Evolutionary conservation across 129 eudicot genomes (phyloP).

Genomic region (Centrapalus pauciflorus): DNA sequence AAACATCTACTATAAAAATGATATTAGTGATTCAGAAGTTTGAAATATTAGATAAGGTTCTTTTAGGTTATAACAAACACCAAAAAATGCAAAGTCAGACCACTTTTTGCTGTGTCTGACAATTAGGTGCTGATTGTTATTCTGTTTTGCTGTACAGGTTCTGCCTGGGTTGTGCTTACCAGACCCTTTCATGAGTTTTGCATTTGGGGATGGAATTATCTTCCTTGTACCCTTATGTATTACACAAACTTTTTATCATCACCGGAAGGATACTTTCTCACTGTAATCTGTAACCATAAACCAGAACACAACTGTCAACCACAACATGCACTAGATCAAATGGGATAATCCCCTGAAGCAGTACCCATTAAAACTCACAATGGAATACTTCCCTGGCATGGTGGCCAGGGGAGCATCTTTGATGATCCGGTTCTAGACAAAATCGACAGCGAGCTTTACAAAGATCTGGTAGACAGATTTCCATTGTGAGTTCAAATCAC

Average conservation of each 20-base stretch:
- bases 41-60: too few species aligned
- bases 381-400: slow-evolving; percentile 45
- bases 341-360: slow-evolving; percentile 71
- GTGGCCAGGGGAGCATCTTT: slow-evolving; percentile 59
- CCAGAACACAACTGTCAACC: slow-evolving; percentile 74
- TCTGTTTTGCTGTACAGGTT: too few species aligned
- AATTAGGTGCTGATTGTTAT: too few species aligned
- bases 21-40: too few species aligned
- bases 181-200: slow-evolving; percentile 65
- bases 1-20: too few species aligned
- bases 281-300: slow-evolving; percentile 62
- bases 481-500: slow-evolving; percentile 53
- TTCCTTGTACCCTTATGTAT: slow-evolving; percentile 75
- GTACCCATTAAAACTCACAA: slow-evolving; percentile 41
- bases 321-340: slow-evolving; percentile 50
- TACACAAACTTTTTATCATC: slow-evolving; percentile 63
- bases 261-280: slow-evolving; percentile 64
- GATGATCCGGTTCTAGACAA: slow-evolving; percentile 49
- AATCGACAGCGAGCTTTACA: slow-evolving; percentile 42
- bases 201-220: slow-evolving; percentile 76
- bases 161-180: slow-evolving; percentile 61
- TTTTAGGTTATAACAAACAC: too few species aligned
- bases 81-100: too few species aligned
- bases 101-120: too few species aligned
- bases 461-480: slow-evolving; percentile 31